phyloP scores from a whole-genome alignment of 2,329 filamentous ascomycete species.

The Cladosporium halotolerans region DNA sequence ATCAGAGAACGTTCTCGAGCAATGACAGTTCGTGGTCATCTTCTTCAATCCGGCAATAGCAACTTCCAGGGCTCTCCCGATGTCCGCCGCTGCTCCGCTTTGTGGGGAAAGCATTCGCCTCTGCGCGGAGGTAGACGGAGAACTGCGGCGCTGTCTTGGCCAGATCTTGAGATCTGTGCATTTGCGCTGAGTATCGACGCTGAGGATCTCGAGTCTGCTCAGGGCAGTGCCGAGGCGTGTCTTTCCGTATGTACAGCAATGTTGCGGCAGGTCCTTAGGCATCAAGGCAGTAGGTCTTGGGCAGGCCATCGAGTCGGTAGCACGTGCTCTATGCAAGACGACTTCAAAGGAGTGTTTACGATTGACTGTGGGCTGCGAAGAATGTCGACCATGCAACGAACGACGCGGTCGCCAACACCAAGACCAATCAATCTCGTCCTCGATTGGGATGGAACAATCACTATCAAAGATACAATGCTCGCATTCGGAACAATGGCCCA shows the following conservation, averaged over 20 bases:
- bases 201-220: no score
- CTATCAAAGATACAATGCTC: slow-evolving; percentile 39
- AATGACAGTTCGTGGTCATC: neutral
- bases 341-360: no score
- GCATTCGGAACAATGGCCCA: slow-evolving; percentile 35
- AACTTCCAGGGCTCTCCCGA: neutral
- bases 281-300: no score
- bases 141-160: neutral
- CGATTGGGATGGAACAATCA: slow-evolving; percentile 46
- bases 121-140: neutral
- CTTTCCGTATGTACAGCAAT: no score
- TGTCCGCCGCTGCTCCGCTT: neutral
- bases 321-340: no score
- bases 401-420: neutral
- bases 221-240: no score
- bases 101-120: neutral
- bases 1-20: no score
- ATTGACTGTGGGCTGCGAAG: no score
- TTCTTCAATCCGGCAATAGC: neutral
- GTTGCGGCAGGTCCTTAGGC: no score
- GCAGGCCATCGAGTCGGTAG: no score
- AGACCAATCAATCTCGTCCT: slow-evolving; percentile 29
- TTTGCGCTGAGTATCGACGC: no score
- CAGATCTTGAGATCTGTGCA: no score
- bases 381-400: neutral